Conservation (phyloP, 2,329 filamentous ascomycete genomes). For the Lasiodiplodia theobromae region DNA sequence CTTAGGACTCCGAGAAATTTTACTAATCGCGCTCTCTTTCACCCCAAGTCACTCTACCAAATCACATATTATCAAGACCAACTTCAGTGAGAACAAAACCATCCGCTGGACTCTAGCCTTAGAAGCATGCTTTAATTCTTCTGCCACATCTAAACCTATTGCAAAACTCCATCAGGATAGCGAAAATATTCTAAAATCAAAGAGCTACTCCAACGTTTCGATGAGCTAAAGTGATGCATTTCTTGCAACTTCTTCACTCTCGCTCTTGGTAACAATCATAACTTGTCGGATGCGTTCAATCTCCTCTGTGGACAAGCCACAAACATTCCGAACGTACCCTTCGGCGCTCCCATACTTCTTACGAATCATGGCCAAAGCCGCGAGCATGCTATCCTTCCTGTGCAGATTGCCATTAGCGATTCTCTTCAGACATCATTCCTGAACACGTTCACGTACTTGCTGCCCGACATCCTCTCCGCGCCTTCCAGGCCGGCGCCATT, state of each 20-base stretch:
- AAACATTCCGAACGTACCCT: conserved; percentile 65
- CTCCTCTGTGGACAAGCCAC: conserved; percentile 63
- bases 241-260: background rate
- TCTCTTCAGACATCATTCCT: conserved; percentile 32
- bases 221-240: background rate
- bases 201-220: background rate
- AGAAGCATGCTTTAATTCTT: background rate
- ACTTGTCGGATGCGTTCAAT: conserved; percentile 55
- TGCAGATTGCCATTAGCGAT: conserved; percentile 35
- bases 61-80: background rate
- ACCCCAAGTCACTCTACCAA: background rate
- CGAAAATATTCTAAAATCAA: background rate
- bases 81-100: background rate
- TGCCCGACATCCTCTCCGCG: conserved; percentile 33
- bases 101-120: accelerated
- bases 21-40: background rate
- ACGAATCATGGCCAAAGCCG: conserved; percentile 62
- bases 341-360: conserved; percentile 69
- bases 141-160: background rate
- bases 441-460: conserved; percentile 47
- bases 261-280: background rate
- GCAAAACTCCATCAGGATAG: background rate
- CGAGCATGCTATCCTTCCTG: conserved; percentile 56
- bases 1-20: background rate
- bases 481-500: conserved; percentile 34